Conservation (phyloP, 2,329 filamentous ascomycete genomes). For the Phyllosticta paracitricarpa region DNA sequence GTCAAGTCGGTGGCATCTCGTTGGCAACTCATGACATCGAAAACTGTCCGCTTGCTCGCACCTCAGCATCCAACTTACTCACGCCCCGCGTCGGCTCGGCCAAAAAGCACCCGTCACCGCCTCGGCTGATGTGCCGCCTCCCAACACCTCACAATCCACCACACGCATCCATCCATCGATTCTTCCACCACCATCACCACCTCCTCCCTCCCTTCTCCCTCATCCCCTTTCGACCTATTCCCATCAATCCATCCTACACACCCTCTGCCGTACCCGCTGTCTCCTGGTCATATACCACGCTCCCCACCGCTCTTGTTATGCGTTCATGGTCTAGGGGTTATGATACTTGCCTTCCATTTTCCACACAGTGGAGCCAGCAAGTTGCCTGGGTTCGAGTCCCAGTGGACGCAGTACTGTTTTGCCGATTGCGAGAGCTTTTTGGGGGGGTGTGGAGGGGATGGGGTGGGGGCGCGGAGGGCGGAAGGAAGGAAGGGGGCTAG, state of each 20-base stretch:
- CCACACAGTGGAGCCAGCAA: not conserved
- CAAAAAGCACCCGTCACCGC: too few species aligned
- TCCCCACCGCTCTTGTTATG: not conserved
- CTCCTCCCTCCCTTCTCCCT: too few species aligned
- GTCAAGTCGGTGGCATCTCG: too few species aligned
- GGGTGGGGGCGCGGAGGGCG: not conserved
- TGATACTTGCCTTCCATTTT: not conserved
- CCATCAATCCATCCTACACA: not conserved
- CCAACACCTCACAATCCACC: too few species aligned
- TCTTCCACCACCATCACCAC: too few species aligned
- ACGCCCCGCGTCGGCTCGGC: too few species aligned
- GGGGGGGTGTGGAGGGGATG: not conserved
- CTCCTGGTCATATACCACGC: not conserved
- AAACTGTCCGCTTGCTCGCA: too few species aligned
- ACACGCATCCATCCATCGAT: too few species aligned
- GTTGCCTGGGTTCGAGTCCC: not conserved
- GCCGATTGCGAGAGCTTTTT: not conserved
- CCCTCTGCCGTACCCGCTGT: not conserved
- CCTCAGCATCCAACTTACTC: too few species aligned
- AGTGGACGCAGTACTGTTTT: not conserved
- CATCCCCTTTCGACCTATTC: not conserved
- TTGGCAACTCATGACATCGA: too few species aligned
- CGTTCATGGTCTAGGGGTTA: conserved; percentile 2
- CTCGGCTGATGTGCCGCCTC: too few species aligned
- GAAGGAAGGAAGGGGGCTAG: not conserved